Conservation (phyloP, 805 yeast genomes). For the Kazachstania psychrophila region DNA sequence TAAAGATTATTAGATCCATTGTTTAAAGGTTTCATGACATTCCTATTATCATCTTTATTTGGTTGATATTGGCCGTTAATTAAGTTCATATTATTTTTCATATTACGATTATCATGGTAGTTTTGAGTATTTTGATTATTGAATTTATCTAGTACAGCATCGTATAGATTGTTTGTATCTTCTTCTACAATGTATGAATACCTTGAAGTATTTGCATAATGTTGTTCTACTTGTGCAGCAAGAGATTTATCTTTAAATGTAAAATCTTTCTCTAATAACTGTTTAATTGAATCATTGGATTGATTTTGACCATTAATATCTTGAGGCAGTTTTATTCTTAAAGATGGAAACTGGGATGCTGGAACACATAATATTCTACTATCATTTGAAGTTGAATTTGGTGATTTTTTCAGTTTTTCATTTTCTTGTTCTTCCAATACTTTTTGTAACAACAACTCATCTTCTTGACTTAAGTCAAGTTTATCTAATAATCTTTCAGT, state of each 20-base stretch:
- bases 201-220: slow-evolving; percentile 20
- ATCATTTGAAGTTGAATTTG: slow-evolving; percentile 1
- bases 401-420: background rate
- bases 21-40: no score
- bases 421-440: slow-evolving; percentile 16
- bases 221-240: slow-evolving; percentile 23
- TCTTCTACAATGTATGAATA: slow-evolving; percentile 30
- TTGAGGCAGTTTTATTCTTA: slow-evolving; percentile 9
- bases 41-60: no score
- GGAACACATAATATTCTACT: slow-evolving; percentile 23
- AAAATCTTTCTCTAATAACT: slow-evolving; percentile 6
- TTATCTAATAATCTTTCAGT: slow-evolving; percentile 27
- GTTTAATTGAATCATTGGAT: slow-evolving; percentile 2
- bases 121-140: background rate
- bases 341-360: slow-evolving; percentile 28
- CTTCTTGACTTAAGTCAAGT: slow-evolving; percentile 26
- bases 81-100: no score
- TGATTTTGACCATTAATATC: background rate
- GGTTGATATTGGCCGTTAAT: no score
- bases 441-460: slow-evolving; percentile 24
- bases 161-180: slow-evolving; percentile 7
- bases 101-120: background rate
- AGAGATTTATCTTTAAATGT: slow-evolving; percentile 12
- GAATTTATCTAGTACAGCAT: background rate
- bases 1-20: no score